Base-by-base conservation (phyloP, 139 green algal genomes). In the Closterium sp. region DNA sequence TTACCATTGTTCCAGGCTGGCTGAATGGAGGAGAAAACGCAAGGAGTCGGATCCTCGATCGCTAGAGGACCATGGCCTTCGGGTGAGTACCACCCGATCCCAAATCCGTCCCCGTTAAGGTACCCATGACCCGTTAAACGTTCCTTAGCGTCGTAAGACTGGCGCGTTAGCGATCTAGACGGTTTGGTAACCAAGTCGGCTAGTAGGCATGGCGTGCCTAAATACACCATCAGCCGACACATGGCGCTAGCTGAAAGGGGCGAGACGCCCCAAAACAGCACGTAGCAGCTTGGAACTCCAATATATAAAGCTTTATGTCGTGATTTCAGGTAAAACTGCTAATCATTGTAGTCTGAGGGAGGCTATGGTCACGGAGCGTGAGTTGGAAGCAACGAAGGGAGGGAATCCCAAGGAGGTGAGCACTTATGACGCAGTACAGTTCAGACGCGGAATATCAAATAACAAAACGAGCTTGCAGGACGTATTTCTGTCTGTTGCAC, bases 1-100 rank as follows among this genome's bases (percentile, higher is more conserved):
- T 99, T 99, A 86, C 98, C 96, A 92, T 99, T 99, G 97, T 99
- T 99, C 98, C 98, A 95, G 34, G 97, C 98, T 6, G 98, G 98
- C 0, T 97, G 98, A 85, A 98, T 96, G 89, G 93, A 97, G 9
- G 97, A 98, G 96, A 98, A 99, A 7, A 98, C 96, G 95, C 97
- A 98, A 5, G 97, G 97, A 2, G 95, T 96, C 30, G 95, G 94
- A 89, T 98, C 96, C 1, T 84, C 70, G 2, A 27, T 88, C 22
- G n/a, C 24, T 30, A 50, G 19, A 21, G 29, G 38, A 24, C 87
- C 45, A 5, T 27, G 21, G 86, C 70, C 90, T 27, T 45, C 45
- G 9, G 86, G 86, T 24, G 38, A 96, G 94, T 96, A 98, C 97
- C 97, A 98, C 27, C 97, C 97, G 13, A 93, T 90, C 22, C 90